Evolutionary conservation across 495 filamentous ascomycete species (phyloP).

Genomic region (Aspergillus bridgeri): DNA sequence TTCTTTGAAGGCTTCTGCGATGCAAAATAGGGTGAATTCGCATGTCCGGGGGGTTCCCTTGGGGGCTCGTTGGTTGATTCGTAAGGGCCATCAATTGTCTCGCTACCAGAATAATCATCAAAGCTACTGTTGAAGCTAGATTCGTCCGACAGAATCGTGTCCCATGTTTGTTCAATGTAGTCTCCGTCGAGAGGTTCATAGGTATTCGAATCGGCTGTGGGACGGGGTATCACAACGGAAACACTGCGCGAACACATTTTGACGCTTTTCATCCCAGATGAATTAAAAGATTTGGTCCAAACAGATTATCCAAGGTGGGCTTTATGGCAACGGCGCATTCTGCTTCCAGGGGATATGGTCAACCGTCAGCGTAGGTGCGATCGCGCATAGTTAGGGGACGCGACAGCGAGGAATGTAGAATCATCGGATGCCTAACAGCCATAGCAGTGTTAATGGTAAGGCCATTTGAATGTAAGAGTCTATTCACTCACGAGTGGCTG

Average conservation of each 20-base stretch:
- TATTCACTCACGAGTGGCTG: neutral
- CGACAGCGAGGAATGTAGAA: neutral
- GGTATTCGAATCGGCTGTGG: slow-evolving; percentile 15
- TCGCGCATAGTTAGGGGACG: neutral
- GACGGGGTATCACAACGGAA: slow-evolving; percentile 22
- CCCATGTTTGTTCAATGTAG: slow-evolving; percentile 11
- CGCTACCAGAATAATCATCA: slow-evolving; percentile 11
- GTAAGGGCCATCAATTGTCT: slow-evolving; percentile 5
- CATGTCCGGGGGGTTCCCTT: neutral
- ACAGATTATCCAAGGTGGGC: neutral
- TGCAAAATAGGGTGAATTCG: slow-evolving; percentile 5
- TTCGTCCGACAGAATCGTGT: slow-evolving; percentile 28
- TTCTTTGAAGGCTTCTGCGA: neutral
- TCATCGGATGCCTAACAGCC: neutral
- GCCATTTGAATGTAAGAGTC: neutral
- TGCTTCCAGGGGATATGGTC: neutral
- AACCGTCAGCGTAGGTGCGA: neutral
- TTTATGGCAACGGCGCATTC: neutral
- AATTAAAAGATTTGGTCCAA: neutral
- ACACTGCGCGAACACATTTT: slow-evolving; percentile 6
- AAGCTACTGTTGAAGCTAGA: slow-evolving; percentile 18
- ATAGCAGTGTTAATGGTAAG: neutral
- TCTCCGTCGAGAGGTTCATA: slow-evolving; percentile 21
- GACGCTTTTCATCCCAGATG: neutral
- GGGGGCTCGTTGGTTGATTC: neutral